phyloP scores from a whole-genome alignment of 1,139 yeast genomes.

The Debaryomyces singareniensis region DNA sequence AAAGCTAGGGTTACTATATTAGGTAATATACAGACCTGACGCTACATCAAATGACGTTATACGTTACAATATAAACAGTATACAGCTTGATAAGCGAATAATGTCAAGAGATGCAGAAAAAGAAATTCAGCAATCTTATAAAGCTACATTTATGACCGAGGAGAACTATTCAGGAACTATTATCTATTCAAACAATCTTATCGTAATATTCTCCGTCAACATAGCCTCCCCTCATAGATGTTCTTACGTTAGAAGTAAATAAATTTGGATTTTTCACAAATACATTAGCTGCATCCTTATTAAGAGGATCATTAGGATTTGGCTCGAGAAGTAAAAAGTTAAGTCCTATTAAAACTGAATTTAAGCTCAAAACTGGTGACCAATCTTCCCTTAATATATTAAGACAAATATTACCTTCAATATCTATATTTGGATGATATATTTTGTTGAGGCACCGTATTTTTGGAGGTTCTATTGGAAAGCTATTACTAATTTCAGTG shows the following conservation, averaged over 20 bases:
- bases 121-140: too few relatives aligned
- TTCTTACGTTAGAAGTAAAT: constrained; percentile 54
- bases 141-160: too few relatives aligned
- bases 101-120: too few relatives aligned
- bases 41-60: too few relatives aligned
- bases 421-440: constrained; percentile 91
- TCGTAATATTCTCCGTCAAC: constrained; percentile 61
- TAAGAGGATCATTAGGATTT: constrained; percentile 86
- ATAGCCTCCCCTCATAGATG: constrained; percentile 67
- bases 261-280: constrained; percentile 50
- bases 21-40: too few relatives aligned
- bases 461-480: constrained; percentile 92
- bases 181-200: constrained; percentile 30
- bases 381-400: constrained; percentile 92
- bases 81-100: too few relatives aligned
- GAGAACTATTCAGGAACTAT: too few relatives aligned
- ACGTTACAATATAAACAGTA: too few relatives aligned
- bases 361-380: constrained; percentile 87
- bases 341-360: constrained; percentile 77
- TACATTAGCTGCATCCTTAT: constrained; percentile 80
- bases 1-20: too few relatives aligned
- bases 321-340: constrained; percentile 86
- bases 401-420: constrained; percentile 85
- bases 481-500: constrained; percentile 59
- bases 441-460: constrained; percentile 66